Evolutionary conservation across 176 grass and related monocot genomes (phyloP), one percentile per base, ranked within the genome.

Genomic region (Aegilops tauschii): DNA sequence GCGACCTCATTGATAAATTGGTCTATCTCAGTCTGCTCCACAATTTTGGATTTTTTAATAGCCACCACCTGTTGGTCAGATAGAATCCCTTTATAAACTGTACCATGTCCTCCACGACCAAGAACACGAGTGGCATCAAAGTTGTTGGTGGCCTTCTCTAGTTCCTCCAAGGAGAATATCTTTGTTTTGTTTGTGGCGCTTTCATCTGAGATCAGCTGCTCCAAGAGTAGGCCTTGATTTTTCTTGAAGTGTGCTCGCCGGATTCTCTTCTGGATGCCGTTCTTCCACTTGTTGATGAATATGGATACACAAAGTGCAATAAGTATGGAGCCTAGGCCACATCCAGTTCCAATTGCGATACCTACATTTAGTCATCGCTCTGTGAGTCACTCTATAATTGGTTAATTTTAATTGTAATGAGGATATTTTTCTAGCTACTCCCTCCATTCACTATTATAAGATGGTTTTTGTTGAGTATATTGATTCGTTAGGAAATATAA

Each of bases 151-250:
- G 69, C 69, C 69, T 72, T 78, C 52, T 92, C 86, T 52, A 89
- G 61, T 42, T 88, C 82, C 37, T 73, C 77, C n/a, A 79, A 65
- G 4, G 61, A 85, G 68, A 92, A 92, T 49, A 88, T 86, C 34
- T 45, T 88, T 54, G 90, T 62, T 63, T 82, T 88, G 18, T 82
- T 54, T 34, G 75, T 45, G 7, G 61, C 37, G 1, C 36, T 66
- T 80, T 80, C 78, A 80, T 80, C 78, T 17, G 13, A 80, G 1
- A 80, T 80, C 14, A 80, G 0, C 28, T 80, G 61, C 8, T 80
- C 3, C 36, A 80, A 65, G 6, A 66, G 61, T 20, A 47, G 6
- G 23, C 79, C 62, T 81, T 81, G 62, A 49, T 81, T 67, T 66
- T 81, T 81, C 37, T 66, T 65, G 25, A 81, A 81, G 5, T 81